Conservation (phyloP, 768 basidiomycete genomes). For the Boletus pseudopeckii region DNA sequence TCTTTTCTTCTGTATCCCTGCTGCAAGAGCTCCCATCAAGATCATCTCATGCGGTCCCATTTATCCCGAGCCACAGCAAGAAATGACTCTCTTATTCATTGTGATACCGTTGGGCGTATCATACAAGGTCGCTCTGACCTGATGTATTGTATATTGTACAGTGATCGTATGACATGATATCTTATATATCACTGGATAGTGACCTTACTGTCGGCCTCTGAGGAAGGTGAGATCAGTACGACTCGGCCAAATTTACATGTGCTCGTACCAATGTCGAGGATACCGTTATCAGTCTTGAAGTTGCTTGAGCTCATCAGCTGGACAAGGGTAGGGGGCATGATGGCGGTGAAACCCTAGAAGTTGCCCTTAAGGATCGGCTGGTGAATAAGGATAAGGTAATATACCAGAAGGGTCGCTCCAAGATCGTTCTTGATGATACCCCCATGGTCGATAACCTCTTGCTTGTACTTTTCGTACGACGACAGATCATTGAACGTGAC, state of each 20-base stretch:
- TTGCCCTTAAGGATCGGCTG: background rate
- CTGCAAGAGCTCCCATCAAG: background rate
- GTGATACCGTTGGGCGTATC: background rate
- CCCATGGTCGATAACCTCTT: background rate
- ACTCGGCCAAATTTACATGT: background rate
- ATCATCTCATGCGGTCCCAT: background rate
- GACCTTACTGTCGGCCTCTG: slow-evolving; percentile 15
- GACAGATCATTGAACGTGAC: slow-evolving; percentile 1
- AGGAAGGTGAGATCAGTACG: background rate
- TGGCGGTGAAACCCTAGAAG: slow-evolving; percentile 19
- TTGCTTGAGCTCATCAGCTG: background rate
- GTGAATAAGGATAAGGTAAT: background rate
- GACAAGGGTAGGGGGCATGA: slow-evolving; percentile 1
- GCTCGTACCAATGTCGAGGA: slow-evolving; percentile 12
- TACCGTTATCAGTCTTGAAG: slow-evolving; percentile 8
- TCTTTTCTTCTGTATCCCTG: background rate
- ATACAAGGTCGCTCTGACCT: background rate
- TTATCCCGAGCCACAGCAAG: background rate
- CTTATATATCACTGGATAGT: slow-evolving; percentile 1
- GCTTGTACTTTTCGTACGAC: slow-evolving; percentile 14
- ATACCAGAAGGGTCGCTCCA: background rate
- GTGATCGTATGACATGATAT: background rate
- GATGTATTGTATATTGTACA: background rate
- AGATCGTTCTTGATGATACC: slow-evolving; percentile 16
- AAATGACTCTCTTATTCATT: background rate